Conservation (phyloP, 1,284 basidiomycete genomes). For the Trametes pubescens region DNA sequence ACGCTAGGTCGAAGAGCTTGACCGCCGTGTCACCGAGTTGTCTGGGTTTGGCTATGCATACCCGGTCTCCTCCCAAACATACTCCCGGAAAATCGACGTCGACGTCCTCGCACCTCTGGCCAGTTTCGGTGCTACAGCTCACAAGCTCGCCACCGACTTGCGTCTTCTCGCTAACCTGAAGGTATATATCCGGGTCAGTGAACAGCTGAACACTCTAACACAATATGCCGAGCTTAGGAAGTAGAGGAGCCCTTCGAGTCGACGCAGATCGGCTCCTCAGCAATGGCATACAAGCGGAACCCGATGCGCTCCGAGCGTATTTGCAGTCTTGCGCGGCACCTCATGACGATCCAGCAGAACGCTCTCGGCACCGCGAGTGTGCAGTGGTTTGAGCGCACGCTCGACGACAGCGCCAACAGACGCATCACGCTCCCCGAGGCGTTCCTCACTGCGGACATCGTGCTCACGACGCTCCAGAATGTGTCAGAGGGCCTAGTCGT, state of each 20-base stretch:
- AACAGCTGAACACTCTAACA: neutral
- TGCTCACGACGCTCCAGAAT: constrained; percentile 95
- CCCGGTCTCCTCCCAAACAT: constrained; percentile 98
- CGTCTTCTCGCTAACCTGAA: constrained; percentile 93
- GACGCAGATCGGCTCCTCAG: constrained; percentile 97
- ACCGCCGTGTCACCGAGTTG: constrained; percentile 88
- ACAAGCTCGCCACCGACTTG: constrained; percentile 98
- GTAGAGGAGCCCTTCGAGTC: constrained; percentile 99
- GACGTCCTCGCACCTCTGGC: constrained; percentile 93
- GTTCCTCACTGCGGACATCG: constrained; percentile 97
- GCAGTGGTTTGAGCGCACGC: constrained; percentile 97
- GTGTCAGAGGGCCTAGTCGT: constrained; percentile 98
- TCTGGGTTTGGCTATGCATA: constrained; percentile 95
- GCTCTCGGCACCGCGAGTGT: constrained; percentile 91
- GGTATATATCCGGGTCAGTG: constrained; percentile 44
- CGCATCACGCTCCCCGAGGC: constrained; percentile 96
- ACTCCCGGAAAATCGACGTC: constrained; percentile 97
- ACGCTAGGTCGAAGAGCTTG: constrained; percentile 85
- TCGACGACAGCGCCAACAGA: constrained; percentile 97
- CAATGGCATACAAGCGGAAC: constrained; percentile 99
- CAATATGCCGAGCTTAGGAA: constrained; percentile 63
- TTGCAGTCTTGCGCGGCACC: constrained; percentile 92
- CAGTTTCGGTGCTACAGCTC: constrained; percentile 93
- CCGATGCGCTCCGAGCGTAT: constrained; percentile 99
- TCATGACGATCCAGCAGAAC: constrained; percentile 95